A percentile compares a stretch with the other conserved stretches of the same genome.
phyloP scores from a whole-genome alignment of 768 basidiomycete species.

The Podaxis sp. region DNA sequence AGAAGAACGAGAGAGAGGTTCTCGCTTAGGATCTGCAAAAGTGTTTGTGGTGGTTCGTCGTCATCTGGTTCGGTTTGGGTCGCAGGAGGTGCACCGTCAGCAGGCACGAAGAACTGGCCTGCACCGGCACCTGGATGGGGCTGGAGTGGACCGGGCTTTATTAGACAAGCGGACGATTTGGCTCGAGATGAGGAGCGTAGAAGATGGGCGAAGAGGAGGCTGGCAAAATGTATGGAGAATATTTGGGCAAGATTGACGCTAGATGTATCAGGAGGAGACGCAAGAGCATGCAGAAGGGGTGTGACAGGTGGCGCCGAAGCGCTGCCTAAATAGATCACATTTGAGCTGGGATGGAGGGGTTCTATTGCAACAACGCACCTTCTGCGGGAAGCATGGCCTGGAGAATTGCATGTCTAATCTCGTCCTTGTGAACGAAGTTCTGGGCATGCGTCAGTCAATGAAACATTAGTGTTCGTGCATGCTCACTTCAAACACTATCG shows the following conservation, averaged over 20 bases:
- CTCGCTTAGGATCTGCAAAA: constrained; percentile 86
- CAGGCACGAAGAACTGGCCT: constrained; percentile 69
- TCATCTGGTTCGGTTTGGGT: constrained; percentile 42
- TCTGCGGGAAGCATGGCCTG: constrained; percentile 70
- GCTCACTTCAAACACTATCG: constrained; percentile 79
- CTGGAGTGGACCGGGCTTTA: constrained; percentile 50
- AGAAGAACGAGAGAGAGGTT: constrained; percentile 87
- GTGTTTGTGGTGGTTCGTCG: constrained; percentile 64
- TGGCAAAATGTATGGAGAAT: constrained; percentile 70
- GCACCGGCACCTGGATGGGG: constrained; percentile 33
- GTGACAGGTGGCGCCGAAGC: constrained; percentile 50
- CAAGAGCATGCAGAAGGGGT: constrained; percentile 69
- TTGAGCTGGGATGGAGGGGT: neutral
- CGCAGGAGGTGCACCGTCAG: constrained; percentile 52
- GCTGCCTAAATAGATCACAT: constrained; percentile 13
- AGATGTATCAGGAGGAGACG: constrained; percentile 58
- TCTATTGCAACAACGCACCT: constrained; percentile 33
- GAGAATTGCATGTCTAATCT: constrained; percentile 66
- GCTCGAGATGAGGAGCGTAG: constrained; percentile 65
- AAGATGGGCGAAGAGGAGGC: constrained; percentile 78
- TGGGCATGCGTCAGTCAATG: constrained; percentile 25
- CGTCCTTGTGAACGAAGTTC: constrained; percentile 79
- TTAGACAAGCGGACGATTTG: constrained; percentile 62
- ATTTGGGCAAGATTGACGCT: constrained; percentile 52
- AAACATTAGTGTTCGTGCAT: neutral